Base-by-base conservation (phyloP, 768 basidiomycete species). In the Trametes gibbosa region DNA sequence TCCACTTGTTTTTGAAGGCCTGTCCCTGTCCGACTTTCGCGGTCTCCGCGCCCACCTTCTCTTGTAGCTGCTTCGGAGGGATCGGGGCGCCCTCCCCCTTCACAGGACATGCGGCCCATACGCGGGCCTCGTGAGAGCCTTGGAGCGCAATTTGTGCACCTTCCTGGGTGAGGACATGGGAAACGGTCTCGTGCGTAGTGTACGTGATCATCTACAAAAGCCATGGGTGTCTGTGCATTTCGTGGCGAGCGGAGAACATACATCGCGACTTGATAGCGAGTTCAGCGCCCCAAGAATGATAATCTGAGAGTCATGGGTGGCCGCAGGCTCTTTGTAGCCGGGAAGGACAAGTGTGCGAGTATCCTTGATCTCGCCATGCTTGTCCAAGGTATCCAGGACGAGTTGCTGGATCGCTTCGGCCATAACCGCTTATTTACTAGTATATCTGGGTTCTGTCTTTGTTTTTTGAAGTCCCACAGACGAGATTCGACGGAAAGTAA, bases 1-100 rank as follows among this genome's bases (percentile, higher is more conserved):
- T 93, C 97, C 97, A 99, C 56, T 90, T 91, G 66, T 90, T 94
- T 77, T 95, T 98, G 82, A 99, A 97, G 19, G 96, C 97, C 63
- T 90, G 84, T 9, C 89, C 89, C 76, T 98, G 97, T 0, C 97
- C 97, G 57, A 98, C 83, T 75, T 95, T 97, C 16, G 92, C 87
- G 7, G 85, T 81, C 66, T 97, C 94, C 57, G 91, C 89, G 14
- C 96, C 96, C 14, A 98, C 82, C 58, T 73, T 72, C 60, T 82
- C 81, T 73, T 90, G 90, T 14, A 98, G 77, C 58, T 90, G 83
- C 47, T 77, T 82, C 0, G 83, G 78, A 4, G 83, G 80, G 37
- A 96, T 59, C 9, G 93, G 86, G 39, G 76, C 64, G 2, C 88
- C 90, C 58, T 84, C 76, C 2, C 90, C 93, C 62, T 85, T 89